Evolutionary conservation across 2,329 filamentous ascomycete species (phyloP), one percentile per base, ranked within the genome.

Genomic region (Exophiala spinifera): DNA sequence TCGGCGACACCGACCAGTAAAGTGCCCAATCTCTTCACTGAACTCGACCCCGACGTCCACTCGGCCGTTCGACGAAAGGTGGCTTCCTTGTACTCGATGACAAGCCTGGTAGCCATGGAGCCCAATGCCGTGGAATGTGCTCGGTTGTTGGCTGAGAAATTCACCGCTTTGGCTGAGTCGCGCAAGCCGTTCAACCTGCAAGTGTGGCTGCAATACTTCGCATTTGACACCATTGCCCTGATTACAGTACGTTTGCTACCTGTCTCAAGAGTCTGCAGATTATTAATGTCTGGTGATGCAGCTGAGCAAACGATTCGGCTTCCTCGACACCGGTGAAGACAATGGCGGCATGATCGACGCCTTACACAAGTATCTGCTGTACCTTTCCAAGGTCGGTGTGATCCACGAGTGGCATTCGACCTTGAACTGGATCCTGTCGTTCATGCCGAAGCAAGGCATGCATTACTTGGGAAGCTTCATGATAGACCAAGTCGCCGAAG

Each of bases 101-200:
- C 39, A 1, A 59, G 51, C 33, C 39, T 63, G 37, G 42, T 61
- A 6, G 47, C 51, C 7, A 60, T 57, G 46, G 89, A 94, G 66
- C 87, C 88, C 0, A 85, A 89, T 33, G 88, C 92, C 33, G 86
- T 89, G 66, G 86, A 84, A 61, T 89, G 86, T 1, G 85, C 86
- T 0, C 80, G 82, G 59, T 46, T 53, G 17, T 45, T 60, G 2
- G 42, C 54, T 13, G n/a, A 42, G 17, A 54, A 55, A 36, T 48
- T 60, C 39, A 50, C 46, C 4, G 64, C 72, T 7, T 69, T 76
- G 11, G 69, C 71, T 17, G 46, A 66, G 11, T 49, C 53, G 0
- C 61, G 61, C 0, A 14, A 63, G 2, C 37, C 55, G 0, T 55
- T 80, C 48, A 55, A 60, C 23, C 37, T 60, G 45, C 57, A 60